phyloP scores from a whole-genome alignment of 2,329 filamentous ascomycete species.

The Aspergillus sp. region DNA sequence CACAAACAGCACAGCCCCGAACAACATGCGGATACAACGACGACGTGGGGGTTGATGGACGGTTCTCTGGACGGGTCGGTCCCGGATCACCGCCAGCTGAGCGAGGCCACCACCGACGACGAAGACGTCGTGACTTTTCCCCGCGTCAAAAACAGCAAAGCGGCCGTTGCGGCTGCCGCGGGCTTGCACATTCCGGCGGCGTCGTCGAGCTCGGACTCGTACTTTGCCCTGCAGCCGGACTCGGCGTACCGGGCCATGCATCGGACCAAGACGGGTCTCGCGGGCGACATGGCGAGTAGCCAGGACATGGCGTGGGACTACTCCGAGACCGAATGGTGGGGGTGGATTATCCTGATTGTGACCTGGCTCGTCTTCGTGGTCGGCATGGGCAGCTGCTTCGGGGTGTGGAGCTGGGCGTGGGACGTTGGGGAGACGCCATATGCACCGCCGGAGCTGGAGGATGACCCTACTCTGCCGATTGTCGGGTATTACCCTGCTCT shows the following conservation, averaged over 20 bases:
- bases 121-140: slow-evolving; percentile 72
- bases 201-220: slow-evolving; percentile 63
- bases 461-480: slow-evolving; percentile 91
- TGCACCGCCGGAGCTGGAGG: slow-evolving; percentile 89
- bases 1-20: not conserved
- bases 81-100: slow-evolving; percentile 17
- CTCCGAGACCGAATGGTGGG: slow-evolving; percentile 95
- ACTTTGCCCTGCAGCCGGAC: slow-evolving; percentile 51
- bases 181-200: slow-evolving; percentile 36
- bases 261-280: slow-evolving; percentile 39
- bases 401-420: slow-evolving; percentile 98
- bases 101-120: slow-evolving; percentile 78
- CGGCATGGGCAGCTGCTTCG: slow-evolving; percentile 93
- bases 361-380: slow-evolving; percentile 97
- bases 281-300: slow-evolving; percentile 34
- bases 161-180: slow-evolving; percentile 14
- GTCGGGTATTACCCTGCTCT: slow-evolving; percentile 95
- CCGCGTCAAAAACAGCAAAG: slow-evolving; percentile 42
- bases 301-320: slow-evolving; percentile 71
- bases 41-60: slow-evolving; percentile 18
- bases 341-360: slow-evolving; percentile 84
- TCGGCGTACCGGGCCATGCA: slow-evolving; percentile 31
- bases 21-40: not conserved
- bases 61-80: not conserved
- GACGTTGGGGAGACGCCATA: slow-evolving; percentile 96